Evolutionary conservation across 2,329 filamentous ascomycete genomes (phyloP).

Genomic region (Pseudocercospora fuligena): DNA sequence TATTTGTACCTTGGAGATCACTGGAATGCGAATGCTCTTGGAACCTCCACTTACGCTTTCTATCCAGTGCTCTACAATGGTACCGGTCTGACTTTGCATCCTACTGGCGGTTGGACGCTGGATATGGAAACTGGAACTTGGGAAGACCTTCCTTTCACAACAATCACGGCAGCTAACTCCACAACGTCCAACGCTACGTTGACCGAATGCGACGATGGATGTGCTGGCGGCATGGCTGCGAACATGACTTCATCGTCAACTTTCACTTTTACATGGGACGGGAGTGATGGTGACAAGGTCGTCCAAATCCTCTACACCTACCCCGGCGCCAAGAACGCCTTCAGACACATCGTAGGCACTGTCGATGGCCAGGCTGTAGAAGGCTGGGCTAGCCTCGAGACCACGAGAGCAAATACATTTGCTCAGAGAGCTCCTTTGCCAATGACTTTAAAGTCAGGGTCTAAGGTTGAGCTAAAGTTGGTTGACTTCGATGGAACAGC

Average conservation of each 20-base stretch:
- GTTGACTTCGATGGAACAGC: constrained; percentile 27
- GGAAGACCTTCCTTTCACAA: constrained; percentile 31
- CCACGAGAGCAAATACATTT: constrained; percentile 28
- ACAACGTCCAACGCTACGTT: constrained; percentile 26
- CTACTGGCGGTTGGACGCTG: constrained; percentile 35
- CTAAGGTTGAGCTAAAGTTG: constrained; percentile 30
- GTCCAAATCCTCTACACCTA: constrained; percentile 34
- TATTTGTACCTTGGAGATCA: constrained; percentile 70
- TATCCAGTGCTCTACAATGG: constrained; percentile 33
- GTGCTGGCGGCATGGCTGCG: constrained; percentile 28
- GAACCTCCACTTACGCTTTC: constrained; percentile 34
- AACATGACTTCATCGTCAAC: constrained; percentile 28
- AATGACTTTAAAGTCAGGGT: constrained; percentile 25
- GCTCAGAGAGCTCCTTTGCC: constrained; percentile 32
- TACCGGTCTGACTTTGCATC: constrained; percentile 26
- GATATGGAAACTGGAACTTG: constrained; percentile 32
- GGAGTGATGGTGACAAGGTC: constrained; percentile 27
- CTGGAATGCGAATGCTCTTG: constrained; percentile 65
- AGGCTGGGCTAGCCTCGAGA: constrained; percentile 32
- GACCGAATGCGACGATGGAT: constrained; percentile 27
- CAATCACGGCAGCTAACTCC: constrained; percentile 28
- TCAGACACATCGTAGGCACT: constrained; percentile 29
- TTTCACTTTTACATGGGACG: constrained; percentile 33
- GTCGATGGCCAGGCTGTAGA: constrained; percentile 26
- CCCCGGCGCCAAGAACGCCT: constrained; percentile 32